phyloP scores from a whole-genome alignment of 2,329 filamentous ascomycete genomes.

The Cytospora mali region DNA sequence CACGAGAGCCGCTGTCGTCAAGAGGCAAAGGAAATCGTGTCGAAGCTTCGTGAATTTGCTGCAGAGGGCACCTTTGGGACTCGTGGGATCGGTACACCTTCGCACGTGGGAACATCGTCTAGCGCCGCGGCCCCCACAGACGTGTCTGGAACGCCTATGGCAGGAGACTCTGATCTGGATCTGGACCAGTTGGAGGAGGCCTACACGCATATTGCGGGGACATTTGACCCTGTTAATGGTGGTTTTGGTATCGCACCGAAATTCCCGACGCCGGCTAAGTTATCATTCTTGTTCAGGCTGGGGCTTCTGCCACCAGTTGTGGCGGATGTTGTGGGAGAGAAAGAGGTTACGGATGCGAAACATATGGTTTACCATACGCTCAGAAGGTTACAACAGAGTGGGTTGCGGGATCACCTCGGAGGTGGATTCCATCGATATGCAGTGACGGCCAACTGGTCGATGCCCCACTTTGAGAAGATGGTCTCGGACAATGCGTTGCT shows the following conservation, averaged over 20 bases:
- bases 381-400: constrained; percentile 66
- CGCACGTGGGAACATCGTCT: constrained; percentile 36
- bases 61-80: constrained; percentile 76
- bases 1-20: constrained; percentile 82
- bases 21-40: constrained; percentile 80
- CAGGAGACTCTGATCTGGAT: constrained; percentile 69
- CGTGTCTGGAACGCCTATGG: constrained; percentile 17
- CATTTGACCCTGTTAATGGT: constrained; percentile 77
- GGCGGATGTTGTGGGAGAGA: constrained; percentile 81
- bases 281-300: constrained; percentile 79
- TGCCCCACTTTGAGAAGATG: constrained; percentile 98
- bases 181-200: constrained; percentile 91
- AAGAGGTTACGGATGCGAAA: constrained; percentile 72
- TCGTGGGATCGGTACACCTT: constrained; percentile 38
- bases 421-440: constrained; percentile 73
- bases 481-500: constrained; percentile 90
- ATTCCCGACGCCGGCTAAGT: constrained; percentile 84
- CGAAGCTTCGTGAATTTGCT: constrained; percentile 82
- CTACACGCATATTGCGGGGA: constrained; percentile 74
- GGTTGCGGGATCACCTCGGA: constrained; percentile 58
- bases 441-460: constrained; percentile 86
- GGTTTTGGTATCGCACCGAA: constrained; percentile 85
- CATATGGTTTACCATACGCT: constrained; percentile 82
- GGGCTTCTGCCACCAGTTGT: constrained; percentile 72
- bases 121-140: constrained; percentile 31